Base-by-base conservation (phyloP, 805 yeast genomes). In the Metschnikowia sp. region DNA sequence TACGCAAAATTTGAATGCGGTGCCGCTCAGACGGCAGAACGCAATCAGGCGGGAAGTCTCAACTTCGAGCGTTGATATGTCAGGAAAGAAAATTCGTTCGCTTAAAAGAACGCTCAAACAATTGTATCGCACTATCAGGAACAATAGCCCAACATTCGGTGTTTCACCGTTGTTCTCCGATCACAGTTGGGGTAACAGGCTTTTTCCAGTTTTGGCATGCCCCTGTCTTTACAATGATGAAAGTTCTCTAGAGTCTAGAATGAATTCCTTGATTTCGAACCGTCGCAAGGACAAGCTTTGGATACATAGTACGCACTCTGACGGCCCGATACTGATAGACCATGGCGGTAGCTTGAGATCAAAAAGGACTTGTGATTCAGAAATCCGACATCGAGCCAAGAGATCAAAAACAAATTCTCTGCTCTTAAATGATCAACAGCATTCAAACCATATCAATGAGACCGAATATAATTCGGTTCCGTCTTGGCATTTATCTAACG, bases 21-120 rank as follows among this genome's bases (percentile, higher is more conserved):
- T 64, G 8, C 65, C 70, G 0, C 58, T 69, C 31, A 49, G 64
- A 28, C 52, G 73, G 9, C 73, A 64, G 43, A 68, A 69, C 49
- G 72, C 73, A 7, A 59, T 69, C 3, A 49, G 70, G 12, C 45
- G 53, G 9, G 32, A 11, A 7, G 13, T 29, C 4, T 32, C 41
- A 9, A 28, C 43, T 8, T 32, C 29, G 39, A 37, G 34, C 8
- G 36, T 38, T 6, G 33, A 10, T 8, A 9, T 30, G 6, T 19
- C 12, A 10, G 33, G 22, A 12, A 10, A 38, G 8, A 28, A 33
- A 42, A 51, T 36, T 9, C 15, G 12, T 15, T 12, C 26, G 10
- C 42, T 47, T 19, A 48, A 47, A 29, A 32, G 13, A 12, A 49
- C 39, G 18, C 46, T 52, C 33, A 32, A 11, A 22, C 22, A 31